A percentile compares a stretch with the other conserved stretches of the same genome.
These are phyloP conservation scores for Xylariaceae sp. DNA, from an alignment of 2,329 filamentous ascomycete species.

Conservation along the genomic window DNA sequence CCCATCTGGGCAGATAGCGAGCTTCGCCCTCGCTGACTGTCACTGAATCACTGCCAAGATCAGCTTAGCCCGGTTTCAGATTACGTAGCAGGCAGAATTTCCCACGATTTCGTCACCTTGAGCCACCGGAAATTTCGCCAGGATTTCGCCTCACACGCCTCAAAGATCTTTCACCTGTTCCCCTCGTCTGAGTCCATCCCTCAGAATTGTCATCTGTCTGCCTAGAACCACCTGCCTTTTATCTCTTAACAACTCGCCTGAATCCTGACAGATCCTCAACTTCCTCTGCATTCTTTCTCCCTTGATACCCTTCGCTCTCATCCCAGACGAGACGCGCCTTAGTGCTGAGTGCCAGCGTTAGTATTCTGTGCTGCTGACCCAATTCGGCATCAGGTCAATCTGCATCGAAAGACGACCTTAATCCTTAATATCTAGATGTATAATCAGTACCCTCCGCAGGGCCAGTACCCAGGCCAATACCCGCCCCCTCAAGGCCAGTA, in stretches of 20 bases:
- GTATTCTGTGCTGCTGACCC: too few relatives aligned
- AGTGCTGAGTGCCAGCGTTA: too few relatives aligned
- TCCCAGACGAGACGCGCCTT: too few relatives aligned
- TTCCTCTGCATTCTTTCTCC: not conserved
- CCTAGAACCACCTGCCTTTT: not conserved
- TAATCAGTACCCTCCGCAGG: constrained; percentile 26
- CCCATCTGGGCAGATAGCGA: not conserved
- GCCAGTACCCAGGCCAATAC: constrained; percentile 13
- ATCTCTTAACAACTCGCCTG: not conserved
- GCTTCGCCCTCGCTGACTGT: not conserved
- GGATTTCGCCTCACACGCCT: too few relatives aligned
- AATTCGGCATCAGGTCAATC: not conserved
- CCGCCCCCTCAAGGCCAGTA: constrained; percentile 28
- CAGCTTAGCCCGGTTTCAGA: not conserved
- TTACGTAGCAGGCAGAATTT: not conserved
- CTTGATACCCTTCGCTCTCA: too few relatives aligned
- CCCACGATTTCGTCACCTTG: too few relatives aligned
- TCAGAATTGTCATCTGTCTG: not conserved
- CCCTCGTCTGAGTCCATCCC: not conserved
- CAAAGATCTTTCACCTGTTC: too few relatives aligned
- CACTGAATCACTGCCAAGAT: not conserved
- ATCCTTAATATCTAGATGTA: constrained; percentile 14
- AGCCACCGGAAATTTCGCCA: too few relatives aligned
- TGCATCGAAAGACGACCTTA: not conserved
- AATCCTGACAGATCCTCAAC: not conserved